Base-by-base conservation (phyloP, 2,329 filamentous ascomycete species). In the Penicillium psychrosexuale region DNA sequence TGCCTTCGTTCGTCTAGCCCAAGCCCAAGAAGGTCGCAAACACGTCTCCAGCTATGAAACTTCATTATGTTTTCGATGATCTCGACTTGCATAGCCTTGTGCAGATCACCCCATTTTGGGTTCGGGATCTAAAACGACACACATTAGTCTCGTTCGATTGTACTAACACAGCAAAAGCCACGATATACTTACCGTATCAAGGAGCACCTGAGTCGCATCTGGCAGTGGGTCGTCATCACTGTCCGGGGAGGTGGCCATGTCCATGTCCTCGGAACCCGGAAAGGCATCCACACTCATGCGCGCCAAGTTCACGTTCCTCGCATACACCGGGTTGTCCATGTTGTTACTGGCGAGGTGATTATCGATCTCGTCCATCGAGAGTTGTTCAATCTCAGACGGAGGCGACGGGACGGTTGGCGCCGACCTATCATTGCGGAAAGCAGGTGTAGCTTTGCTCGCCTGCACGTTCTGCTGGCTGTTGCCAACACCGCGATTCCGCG, bases 21-120 rank as follows among this genome's bases (percentile, higher is more conserved):
- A 12, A 75, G 52, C 3, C 62, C 61, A 42, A 75, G 62, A 53
- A 64, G 54, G 9, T 53, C 46, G 36, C 59, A 63, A 22, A 65
- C 60, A 2, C 48, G 57, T 15, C 48, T 27, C 63, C 66, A 70
- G 7, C 34, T 57, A 36, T 64, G 54, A 3, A 42, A 27, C 13
- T 63, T 53, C 24, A 68, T 47, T 28, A 75, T 60, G 45, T 74
- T 75, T 11, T 65, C 57, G 17, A 68, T 53, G 13, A 76, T 75
- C 47, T 75, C 73, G 3, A 68, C 62, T 51, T 71, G 69, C 19
- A 76, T 59, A 4, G 59, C 61, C 15, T 57, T 59, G 15, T 63
- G 60, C 6, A 76, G 56, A 36, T 75, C 70, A 19, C 43, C 50
- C 74, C 73, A 76, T 47, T 61, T 37, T 9, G 67, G 66, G 31